Evolutionary conservation across 2,329 filamentous ascomycete genomes (phyloP).

Genomic region (Beauveria sp.): DNA sequence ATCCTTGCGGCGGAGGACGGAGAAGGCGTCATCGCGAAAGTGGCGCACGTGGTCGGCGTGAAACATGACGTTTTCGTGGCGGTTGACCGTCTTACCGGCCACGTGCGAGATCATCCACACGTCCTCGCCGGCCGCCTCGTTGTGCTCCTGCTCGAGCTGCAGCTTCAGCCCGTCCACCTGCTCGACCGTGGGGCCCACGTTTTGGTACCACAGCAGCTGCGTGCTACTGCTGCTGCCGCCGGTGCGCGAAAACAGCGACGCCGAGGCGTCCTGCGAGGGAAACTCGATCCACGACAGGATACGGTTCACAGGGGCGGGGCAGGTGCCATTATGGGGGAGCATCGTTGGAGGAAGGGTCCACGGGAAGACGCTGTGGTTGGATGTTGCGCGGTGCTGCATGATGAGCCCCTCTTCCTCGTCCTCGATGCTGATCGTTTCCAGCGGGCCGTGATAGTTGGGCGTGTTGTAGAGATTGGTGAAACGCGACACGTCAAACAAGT

Average conservation of each 20-base stretch:
- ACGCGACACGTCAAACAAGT: slow-evolving; percentile 83
- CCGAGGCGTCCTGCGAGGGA: slow-evolving; percentile 35
- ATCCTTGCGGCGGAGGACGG: slow-evolving; percentile 63
- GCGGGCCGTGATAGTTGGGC: slow-evolving; percentile 50
- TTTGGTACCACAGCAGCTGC: slow-evolving; percentile 21
- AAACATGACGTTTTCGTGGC: slow-evolving; percentile 81
- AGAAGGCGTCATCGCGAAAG: slow-evolving; percentile 77
- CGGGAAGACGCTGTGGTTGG: slow-evolving; percentile 80
- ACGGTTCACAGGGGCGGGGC: slow-evolving; percentile 61
- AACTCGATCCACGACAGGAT: slow-evolving; percentile 63
- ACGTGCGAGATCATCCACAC: slow-evolving; percentile 70
- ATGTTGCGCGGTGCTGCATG: slow-evolving; percentile 41
- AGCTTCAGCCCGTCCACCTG: slow-evolving; percentile 51
- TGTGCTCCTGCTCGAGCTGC: slow-evolving; percentile 58
- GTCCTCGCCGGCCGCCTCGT: slow-evolving; percentile 30
- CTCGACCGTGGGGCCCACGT: slow-evolving; percentile 38
- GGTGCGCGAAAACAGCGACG: slow-evolving; percentile 20
- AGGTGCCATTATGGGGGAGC: slow-evolving; percentile 70
- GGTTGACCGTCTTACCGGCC: slow-evolving; percentile 72
- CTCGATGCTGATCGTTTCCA: slow-evolving; percentile 32
- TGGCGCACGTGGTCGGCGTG: slow-evolving; percentile 67
- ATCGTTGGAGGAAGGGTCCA: slow-evolving; percentile 80
- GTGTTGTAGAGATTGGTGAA: slow-evolving; percentile 75
- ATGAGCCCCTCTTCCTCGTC: slow-evolving; percentile 40
- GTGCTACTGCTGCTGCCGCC: too few relatives aligned